These are phyloP conservation scores for Chaetoscypha palmicola DNA, from an alignment of 2,329 filamentous ascomycete species.

Conservation along the genomic window DNA sequence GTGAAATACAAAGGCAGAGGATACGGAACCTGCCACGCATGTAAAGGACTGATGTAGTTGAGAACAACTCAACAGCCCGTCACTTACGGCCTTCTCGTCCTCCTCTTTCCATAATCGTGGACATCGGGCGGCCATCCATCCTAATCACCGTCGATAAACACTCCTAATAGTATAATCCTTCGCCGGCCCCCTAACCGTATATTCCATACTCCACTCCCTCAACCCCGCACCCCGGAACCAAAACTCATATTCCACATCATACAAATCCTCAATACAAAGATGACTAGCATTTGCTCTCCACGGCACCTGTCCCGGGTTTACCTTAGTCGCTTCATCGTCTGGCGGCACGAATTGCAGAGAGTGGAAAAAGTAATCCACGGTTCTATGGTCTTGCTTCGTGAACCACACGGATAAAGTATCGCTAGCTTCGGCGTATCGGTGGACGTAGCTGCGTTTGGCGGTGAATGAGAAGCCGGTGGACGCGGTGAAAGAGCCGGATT, in stretches of 20 bases:
- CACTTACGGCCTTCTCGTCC: too few relatives aligned
- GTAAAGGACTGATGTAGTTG: too few relatives aligned
- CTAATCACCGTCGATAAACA: conserved; percentile 35
- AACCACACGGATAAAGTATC: conserved; percentile 69
- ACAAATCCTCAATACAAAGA: conserved; percentile 64
- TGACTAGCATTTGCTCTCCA: conserved; percentile 63
- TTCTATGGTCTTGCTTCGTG: conserved; percentile 51
- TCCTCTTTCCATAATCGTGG: too few relatives aligned
- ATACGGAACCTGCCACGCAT: too few relatives aligned
- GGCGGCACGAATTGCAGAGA: conserved; percentile 53
- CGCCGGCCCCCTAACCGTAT: conserved; percentile 62
- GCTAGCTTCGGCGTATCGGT: conserved; percentile 55
- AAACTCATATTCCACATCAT: conserved; percentile 65
- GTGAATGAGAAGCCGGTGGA: conserved; percentile 31
- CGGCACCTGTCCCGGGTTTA: conserved; percentile 12
- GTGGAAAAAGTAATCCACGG: conserved; percentile 69
- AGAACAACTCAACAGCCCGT: too few relatives aligned
- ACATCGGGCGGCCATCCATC: not conserved
- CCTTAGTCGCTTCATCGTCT: conserved; percentile 20
- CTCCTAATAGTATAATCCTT: conserved; percentile 64
- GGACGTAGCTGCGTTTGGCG: conserved; percentile 51
- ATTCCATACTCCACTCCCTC: conserved; percentile 51
- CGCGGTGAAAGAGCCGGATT: conserved; percentile 58
- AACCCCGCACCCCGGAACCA: conserved; percentile 51
- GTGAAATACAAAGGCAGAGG: too few relatives aligned